A percentile compares a stretch with the other conserved stretches of the same genome.
Evolutionary conservation across 495 filamentous ascomycete genomes (phyloP).

Genomic region (Hypomontagnella submonticulosa): DNA sequence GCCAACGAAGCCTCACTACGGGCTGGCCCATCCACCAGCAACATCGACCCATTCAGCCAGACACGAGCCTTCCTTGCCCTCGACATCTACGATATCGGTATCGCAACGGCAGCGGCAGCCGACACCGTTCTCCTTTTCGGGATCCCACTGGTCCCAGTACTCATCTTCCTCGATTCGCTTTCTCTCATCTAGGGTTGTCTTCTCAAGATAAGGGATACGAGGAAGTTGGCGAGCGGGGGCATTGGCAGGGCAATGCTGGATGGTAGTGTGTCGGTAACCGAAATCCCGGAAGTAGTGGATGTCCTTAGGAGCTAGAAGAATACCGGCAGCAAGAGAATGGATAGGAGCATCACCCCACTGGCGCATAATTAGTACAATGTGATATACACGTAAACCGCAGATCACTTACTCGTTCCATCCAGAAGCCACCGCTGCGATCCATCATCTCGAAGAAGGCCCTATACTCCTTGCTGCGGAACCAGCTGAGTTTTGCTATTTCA

Average conservation of each 20-base stretch:
- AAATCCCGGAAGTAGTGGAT: conserved; percentile 99
- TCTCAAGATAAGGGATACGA: conserved; percentile 83
- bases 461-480: conserved; percentile 95
- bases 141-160: conserved; percentile 92
- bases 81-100: conserved; percentile 97
- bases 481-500: conserved; percentile 94
- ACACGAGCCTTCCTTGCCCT: conserved; percentile 96
- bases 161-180: conserved; percentile 92
- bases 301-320: conserved; percentile 80
- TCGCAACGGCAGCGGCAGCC: conserved; percentile 97
- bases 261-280: conserved; percentile 97
- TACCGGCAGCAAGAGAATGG: conserved; percentile 95
- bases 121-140: conserved; percentile 93
- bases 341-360: conserved; percentile 99
- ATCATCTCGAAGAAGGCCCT: conserved; percentile 99
- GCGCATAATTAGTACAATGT: conserved; percentile 24
- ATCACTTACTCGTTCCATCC: conserved; percentile 91
- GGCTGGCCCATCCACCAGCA: conserved; percentile 89
- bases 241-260: conserved; percentile 98
- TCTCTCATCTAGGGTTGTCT: conserved; percentile 85
- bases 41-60: conserved; percentile 97
- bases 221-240: conserved; percentile 89
- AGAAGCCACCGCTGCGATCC: conserved; percentile 97
- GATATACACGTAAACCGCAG: not conserved
- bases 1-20: conserved; percentile 45